phyloP scores from a whole-genome alignment of 495 filamentous ascomycete species.

The Podospora anserina region DNA sequence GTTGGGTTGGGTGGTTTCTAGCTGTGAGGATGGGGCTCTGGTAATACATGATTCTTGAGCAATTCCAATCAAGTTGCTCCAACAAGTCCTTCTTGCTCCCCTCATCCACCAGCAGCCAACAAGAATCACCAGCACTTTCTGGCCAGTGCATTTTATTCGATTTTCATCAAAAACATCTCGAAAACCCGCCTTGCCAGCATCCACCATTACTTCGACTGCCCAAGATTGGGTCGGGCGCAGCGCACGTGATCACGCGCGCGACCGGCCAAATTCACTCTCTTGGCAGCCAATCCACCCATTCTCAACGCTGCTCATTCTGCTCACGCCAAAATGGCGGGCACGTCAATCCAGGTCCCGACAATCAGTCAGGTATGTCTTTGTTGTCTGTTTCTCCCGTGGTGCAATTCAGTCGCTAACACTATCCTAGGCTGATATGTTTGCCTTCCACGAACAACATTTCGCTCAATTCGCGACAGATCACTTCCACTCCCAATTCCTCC shows the following conservation, averaged over 20 bases:
- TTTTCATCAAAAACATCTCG: not conserved
- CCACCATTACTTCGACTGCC: not conserved
- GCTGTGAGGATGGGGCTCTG: not conserved
- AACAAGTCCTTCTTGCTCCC: not conserved
- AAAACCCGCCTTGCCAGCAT: not conserved
- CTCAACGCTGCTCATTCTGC: slow-evolving; percentile 9
- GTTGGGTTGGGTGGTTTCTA: not conserved
- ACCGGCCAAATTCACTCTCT: not conserved
- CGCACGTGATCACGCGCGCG: slow-evolving; percentile 23
- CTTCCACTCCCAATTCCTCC: slow-evolving; percentile 50
- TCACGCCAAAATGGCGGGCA: slow-evolving; percentile 28
- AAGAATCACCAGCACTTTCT: not conserved
- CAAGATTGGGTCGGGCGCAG: not conserved
- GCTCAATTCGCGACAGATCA: slow-evolving; percentile 42
- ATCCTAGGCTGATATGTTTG: slow-evolving; percentile 64
- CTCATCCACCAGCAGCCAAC: not conserved
- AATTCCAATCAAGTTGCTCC: not conserved
- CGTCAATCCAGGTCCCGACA: slow-evolving; percentile 29
- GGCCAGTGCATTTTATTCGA: not conserved
- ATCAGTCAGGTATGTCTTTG: slow-evolving; percentile 51
- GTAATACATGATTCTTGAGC: not conserved
- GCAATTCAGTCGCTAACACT: slow-evolving; percentile 22
- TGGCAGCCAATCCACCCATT: slow-evolving; percentile 7
- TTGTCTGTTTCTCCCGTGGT: not conserved
- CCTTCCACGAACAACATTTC: slow-evolving; percentile 68